Base-by-base conservation (phyloP, 78 protist genomes). In the Planoprotostelium fungivorum region DNA sequence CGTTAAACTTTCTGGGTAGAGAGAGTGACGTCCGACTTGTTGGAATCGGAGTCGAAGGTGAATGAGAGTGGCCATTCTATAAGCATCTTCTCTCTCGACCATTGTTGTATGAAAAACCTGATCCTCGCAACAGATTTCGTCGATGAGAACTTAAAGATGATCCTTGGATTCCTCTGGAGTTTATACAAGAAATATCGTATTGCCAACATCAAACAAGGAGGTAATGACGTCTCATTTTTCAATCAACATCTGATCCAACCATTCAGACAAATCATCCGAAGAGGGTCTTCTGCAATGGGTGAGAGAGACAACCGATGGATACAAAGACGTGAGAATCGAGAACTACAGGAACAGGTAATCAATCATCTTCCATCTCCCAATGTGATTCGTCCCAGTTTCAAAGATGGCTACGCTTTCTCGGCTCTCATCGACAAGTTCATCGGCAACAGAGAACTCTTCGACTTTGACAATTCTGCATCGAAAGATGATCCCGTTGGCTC, bases 41-140 rank as follows among this genome's bases (percentile, higher is more conserved):
- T 89, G 94, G 95, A 88, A 88, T 88, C 86, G 92, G 90, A 29
- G 95, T 91, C n/a, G 95, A 93, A 88, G 93, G 92, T 93, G 87
- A 38, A 35, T 85, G 36, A n/a, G n/a, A n/a, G n/a, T n/a, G n/a
- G n/a, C n/a, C n/a, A n/a, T n/a, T n/a, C n/a, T n/a, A n/a, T n/a
- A n/a, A n/a, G n/a, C n/a, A n/a, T n/a, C n/a, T n/a, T n/a, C n/a
- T n/a, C n/a, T n/a, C n/a, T n/a, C n/a, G n/a, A n/a, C n/a, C n/a
- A n/a, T n/a, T n/a, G n/a, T 31, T 37, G 35, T 39, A 88, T 91
- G 88, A 90, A 91, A 88, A 91, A 91, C 63, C 38, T 91, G 84
- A 88, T 85, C 34, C 35, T 91, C 38, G 94, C 94, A 37, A 63
- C 88, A 29, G 36, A 88, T 36, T 91, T 91, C 88, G 83, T 91